A percentile compares a stretch with the other conserved stretches of the same genome.
Conservation (phyloP, 1,284 basidiomycete genomes). For the Cryptococcus depauperatus region DNA sequence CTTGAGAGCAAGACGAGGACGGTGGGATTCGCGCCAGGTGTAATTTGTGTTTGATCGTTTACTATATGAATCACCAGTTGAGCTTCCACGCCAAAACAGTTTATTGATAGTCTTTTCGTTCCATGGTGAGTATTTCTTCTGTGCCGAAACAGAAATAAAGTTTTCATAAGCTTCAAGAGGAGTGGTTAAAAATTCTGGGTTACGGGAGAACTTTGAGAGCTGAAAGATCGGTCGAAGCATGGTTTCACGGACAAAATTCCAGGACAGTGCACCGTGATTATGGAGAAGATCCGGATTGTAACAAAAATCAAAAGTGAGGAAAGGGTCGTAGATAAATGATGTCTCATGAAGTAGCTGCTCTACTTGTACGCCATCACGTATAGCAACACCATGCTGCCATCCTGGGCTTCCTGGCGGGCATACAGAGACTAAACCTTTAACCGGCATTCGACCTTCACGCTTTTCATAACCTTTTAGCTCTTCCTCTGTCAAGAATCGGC, state of each 20-base stretch:
- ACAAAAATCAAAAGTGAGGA: conserved; percentile 32
- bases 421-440: conserved; percentile 20
- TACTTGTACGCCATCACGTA: conserved; percentile 8
- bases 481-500: conserved; percentile 23
- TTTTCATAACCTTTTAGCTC: conserved; percentile 31
- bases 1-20: conserved; percentile 38
- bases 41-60: conserved; percentile 22
- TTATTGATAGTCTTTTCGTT: conserved; percentile 38
- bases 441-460: conserved; percentile 19
- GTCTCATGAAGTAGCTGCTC: conserved; percentile 12
- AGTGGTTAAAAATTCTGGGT: conserved; percentile 38
- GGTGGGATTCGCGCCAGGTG: conserved; percentile 41
- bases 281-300: conserved; percentile 28
- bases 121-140: conserved; percentile 35
- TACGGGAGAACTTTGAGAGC: conserved; percentile 36
- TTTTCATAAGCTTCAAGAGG: conserved; percentile 42
- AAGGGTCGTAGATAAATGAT: conserved; percentile 34
- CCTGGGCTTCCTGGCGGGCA: conserved; percentile 22
- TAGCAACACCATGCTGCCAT: conserved; percentile 12
- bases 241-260: conserved; percentile 29
- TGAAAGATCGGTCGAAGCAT: conserved; percentile 41
- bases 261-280: conserved; percentile 38
- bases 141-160: conserved; percentile 15
- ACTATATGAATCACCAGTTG: conserved; percentile 43
- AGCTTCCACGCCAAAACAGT: conserved; percentile 46